A percentile compares a stretch with the other conserved stretches of the same genome.
Evolutionary conservation across 2,329 filamentous ascomycete species (phyloP).

Genomic region (Mariannaea elegans): DNA sequence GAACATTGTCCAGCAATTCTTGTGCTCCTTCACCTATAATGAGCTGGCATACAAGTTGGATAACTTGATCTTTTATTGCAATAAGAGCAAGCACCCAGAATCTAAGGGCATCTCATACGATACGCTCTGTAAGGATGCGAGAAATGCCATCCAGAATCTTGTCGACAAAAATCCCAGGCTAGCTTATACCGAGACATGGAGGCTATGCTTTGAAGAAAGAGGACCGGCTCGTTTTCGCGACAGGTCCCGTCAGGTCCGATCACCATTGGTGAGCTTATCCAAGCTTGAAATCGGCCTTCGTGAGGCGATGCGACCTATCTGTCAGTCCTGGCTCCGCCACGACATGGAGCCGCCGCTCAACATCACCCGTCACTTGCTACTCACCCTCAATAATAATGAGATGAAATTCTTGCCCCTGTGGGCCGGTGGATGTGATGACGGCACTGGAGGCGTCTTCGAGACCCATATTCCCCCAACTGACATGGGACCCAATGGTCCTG

Average conservation of each 20-base stretch:
- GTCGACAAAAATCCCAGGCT: slow-evolving; percentile 9
- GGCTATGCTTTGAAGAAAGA: neutral
- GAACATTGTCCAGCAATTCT: slow-evolving; percentile 30
- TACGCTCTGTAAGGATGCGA: slow-evolving; percentile 7
- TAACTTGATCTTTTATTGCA: slow-evolving; percentile 9
- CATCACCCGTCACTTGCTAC: slow-evolving; percentile 56
- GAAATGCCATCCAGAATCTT: slow-evolving; percentile 21
- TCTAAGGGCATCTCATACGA: neutral
- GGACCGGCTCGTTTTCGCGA: neutral
- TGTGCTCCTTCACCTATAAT: slow-evolving; percentile 50
- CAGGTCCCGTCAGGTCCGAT: neutral
- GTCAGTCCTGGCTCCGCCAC: slow-evolving; percentile 36
- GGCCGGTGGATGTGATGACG: slow-evolving; percentile 66
- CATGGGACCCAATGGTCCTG: slow-evolving; percentile 56
- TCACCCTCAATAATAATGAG: slow-evolving; percentile 65
- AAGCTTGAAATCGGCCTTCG: slow-evolving; percentile 35
- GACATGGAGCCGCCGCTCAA: slow-evolving; percentile 47
- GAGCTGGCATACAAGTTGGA: slow-evolving; percentile 32
- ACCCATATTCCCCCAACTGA: slow-evolving; percentile 51
- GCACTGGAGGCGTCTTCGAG: slow-evolving; percentile 60
- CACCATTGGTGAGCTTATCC: slow-evolving; percentile 33
- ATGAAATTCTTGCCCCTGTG: slow-evolving; percentile 71
- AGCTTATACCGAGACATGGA: slow-evolving; percentile 19
- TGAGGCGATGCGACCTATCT: slow-evolving; percentile 29
- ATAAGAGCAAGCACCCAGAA: slow-evolving; percentile 2